These are phyloP conservation scores for Aspergillus diversus DNA, from an alignment of 495 filamentous ascomycete genomes.

Conservation along the genomic window DNA sequence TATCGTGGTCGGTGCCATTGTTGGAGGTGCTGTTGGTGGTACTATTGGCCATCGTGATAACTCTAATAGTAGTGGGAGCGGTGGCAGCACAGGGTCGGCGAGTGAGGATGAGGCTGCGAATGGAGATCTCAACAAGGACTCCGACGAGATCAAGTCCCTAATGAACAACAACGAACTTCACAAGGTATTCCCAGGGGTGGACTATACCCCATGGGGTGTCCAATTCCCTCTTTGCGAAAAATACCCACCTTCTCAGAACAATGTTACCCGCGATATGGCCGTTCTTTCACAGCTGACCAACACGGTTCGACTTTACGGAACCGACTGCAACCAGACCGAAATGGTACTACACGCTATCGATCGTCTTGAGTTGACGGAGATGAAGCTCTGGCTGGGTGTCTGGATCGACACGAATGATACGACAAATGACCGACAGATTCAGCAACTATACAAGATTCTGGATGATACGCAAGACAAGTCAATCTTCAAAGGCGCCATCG, in stretches of 20 bases:
- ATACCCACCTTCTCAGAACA: constrained; percentile 85
- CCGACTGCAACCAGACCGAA: constrained; percentile 96
- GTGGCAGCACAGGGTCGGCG: constrained; percentile 28
- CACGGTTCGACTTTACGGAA: constrained; percentile 88
- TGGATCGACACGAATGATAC: constrained; percentile 88
- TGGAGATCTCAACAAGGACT: constrained; percentile 74
- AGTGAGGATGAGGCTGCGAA: constrained; percentile 54
- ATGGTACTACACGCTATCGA: constrained; percentile 88
- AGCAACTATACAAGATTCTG: constrained; percentile 79
- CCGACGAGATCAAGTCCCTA: constrained; percentile 76
- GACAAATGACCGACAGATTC: constrained; percentile 79
- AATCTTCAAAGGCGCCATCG: constrained; percentile 80
- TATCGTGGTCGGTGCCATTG: constrained; percentile 69
- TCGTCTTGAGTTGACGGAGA: constrained; percentile 68
- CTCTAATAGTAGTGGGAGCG: constrained; percentile 11
- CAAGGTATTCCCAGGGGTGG: constrained; percentile 95
- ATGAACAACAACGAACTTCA: constrained; percentile 81
- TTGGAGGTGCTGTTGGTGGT: constrained; percentile 79
- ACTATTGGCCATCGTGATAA: constrained; percentile 56
- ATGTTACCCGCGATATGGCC: constrained; percentile 89
- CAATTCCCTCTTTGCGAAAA: constrained; percentile 86
- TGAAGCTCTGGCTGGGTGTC: constrained; percentile 95
- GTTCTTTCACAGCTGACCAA: constrained; percentile 91
- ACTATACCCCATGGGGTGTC: constrained; percentile 90
- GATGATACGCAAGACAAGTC: constrained; percentile 64